Conservation (phyloP, 352 stramenopile species). For the Phytophthora pseudosyringae region DNA sequence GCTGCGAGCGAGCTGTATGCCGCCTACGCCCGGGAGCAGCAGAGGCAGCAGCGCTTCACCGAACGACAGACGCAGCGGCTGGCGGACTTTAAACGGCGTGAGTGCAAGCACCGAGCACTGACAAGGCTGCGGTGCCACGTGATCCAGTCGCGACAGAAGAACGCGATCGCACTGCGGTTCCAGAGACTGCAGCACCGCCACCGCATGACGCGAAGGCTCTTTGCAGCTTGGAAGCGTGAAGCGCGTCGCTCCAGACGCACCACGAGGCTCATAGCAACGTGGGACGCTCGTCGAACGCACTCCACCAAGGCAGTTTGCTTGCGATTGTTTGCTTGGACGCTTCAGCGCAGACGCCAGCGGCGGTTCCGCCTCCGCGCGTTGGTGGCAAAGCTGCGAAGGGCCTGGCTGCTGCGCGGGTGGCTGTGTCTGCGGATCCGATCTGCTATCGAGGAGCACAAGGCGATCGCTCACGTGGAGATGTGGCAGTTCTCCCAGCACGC, state of each 20-base stretch:
- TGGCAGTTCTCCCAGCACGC: constrained; percentile 31
- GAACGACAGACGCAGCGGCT: constrained; percentile 29
- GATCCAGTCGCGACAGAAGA: constrained; percentile 11
- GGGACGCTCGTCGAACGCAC: constrained; percentile 4
- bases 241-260: background rate
- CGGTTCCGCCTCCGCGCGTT: constrained; percentile 27
- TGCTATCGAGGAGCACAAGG: constrained; percentile 22
- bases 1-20: constrained; percentile 41
- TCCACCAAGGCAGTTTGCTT: constrained; percentile 12
- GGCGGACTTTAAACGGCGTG: constrained; percentile 21
- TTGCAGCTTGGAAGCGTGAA: constrained; percentile 26
- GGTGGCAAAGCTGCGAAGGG: constrained; percentile 12
- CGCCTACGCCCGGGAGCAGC: constrained; percentile 30
- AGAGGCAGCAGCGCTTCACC: constrained; percentile 24
- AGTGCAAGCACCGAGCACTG: constrained; percentile 23
- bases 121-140: constrained; percentile 26
- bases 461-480: constrained; percentile 23
- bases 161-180: constrained; percentile 33
- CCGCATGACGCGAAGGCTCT: constrained; percentile 7
- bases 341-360: constrained; percentile 21
- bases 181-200: constrained; percentile 18
- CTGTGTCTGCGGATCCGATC: constrained; percentile 23
- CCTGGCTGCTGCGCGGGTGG: constrained; percentile 34
- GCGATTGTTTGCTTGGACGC: constrained; percentile 2
- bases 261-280: background rate